Evolutionary conservation across 2,329 filamentous ascomycete genomes (phyloP).

Genomic region (Hypoxylon sp.): DNA sequence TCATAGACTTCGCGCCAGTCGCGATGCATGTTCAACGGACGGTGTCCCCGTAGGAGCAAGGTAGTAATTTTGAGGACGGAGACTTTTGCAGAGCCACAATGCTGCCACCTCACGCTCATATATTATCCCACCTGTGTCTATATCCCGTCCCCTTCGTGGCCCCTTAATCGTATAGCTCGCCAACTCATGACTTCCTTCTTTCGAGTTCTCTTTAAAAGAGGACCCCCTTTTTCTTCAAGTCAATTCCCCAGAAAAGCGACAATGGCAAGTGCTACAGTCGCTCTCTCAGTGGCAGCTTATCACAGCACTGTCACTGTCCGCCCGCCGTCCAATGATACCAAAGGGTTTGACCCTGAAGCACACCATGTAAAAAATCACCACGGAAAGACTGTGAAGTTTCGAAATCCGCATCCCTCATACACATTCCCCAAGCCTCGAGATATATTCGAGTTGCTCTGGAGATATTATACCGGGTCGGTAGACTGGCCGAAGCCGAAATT

Average conservation of each 20-base stretch:
- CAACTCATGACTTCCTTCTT: constrained; percentile 31
- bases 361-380: constrained; percentile 64
- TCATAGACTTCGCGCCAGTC: constrained; percentile 14
- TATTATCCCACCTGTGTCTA: constrained; percentile 1
- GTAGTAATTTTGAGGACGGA: neutral
- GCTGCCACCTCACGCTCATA: constrained; percentile 8
- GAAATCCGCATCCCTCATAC: constrained; percentile 67
- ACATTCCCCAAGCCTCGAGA: constrained; percentile 30
- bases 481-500: constrained; percentile 70
- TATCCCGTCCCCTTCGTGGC: neutral
- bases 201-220: constrained; percentile 36
- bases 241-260: constrained; percentile 44
- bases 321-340: constrained; percentile 55
- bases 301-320: constrained; percentile 46
- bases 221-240: constrained; percentile 12
- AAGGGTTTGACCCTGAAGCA: constrained; percentile 61
- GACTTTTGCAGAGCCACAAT: constrained; percentile 10
- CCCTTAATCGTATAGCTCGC: neutral
- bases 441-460: constrained; percentile 17
- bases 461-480: constrained; percentile 4
- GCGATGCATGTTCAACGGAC: neutral
- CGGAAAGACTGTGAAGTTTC: constrained; percentile 62
- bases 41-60: neutral
- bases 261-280: constrained; percentile 39
- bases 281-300: constrained; percentile 48